Evolutionary conservation across 805 yeast genomes (phyloP).

Genomic region (Cyberlindnera xylosilytica): DNA sequence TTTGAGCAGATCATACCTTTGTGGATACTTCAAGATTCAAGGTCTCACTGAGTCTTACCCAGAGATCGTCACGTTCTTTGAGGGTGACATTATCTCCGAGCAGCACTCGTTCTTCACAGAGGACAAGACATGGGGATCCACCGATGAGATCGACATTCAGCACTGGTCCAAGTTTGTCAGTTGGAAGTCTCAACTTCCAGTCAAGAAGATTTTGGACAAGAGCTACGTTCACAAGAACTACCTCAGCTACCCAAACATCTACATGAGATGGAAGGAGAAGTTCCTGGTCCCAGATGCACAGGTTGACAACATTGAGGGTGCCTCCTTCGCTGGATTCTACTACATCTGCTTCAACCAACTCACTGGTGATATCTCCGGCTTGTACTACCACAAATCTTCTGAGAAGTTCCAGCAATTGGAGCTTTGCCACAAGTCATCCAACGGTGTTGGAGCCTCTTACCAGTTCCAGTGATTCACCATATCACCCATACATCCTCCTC

Average conservation of each 20-base stretch:
- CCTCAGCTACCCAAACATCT: conserved; percentile 48
- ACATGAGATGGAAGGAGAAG: conserved; percentile 95
- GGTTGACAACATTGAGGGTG: conserved; percentile 50
- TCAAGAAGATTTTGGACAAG: conserved; percentile 16
- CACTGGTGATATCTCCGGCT: conserved; percentile 74
- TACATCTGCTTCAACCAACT: conserved; percentile 78
- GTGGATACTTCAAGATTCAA: conserved; percentile 66
- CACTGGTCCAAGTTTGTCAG: conserved; percentile 63
- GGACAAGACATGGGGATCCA: conserved; percentile 49
- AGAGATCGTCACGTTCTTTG: conserved; percentile 71
- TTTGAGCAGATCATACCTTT: conserved; percentile 41
- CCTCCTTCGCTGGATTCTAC: conserved; percentile 91
- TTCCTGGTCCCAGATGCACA: conserved; percentile 80
- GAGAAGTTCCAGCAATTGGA: conserved; percentile 76
- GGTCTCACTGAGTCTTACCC: conserved; percentile 68
- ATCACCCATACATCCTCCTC: too few species aligned
- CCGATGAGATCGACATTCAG: conserved; percentile 56
- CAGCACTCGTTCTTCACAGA: conserved; percentile 41
- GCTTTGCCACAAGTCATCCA: conserved; percentile 30
- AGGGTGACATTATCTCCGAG: conserved; percentile 60
- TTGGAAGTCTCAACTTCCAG: conserved; percentile 32
- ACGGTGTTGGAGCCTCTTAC: conserved; percentile 11
- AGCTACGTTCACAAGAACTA: conserved; percentile 29
- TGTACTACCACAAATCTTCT: conserved; percentile 77
- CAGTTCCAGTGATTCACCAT: conserved; percentile 22